Percentiles rank a stretch among this genome's conserved stretches.
Conservation (phyloP, 495 filamentous ascomycete genomes). For the Penicillium maclennaniae region DNA sequence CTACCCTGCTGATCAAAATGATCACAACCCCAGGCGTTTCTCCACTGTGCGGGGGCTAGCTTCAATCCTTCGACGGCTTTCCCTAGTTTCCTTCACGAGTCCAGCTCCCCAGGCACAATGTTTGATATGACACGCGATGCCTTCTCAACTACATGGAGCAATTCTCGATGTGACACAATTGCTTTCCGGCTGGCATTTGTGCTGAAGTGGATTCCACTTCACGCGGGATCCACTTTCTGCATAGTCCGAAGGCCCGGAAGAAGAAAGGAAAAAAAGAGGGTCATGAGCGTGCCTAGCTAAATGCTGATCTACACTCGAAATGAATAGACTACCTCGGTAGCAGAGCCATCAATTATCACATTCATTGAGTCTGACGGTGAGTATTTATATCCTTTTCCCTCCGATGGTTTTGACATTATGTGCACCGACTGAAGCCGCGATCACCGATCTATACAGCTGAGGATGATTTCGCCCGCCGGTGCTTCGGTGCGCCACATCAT, state of each 20-base stretch:
- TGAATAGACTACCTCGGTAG: conserved; percentile 9
- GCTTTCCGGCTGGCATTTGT: too few species aligned
- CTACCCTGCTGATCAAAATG: neutral
- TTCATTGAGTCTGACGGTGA: conserved; percentile 8
- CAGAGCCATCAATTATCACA: conserved; percentile 4
- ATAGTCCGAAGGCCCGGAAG: neutral
- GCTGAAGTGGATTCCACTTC: neutral
- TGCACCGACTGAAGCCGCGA: neutral
- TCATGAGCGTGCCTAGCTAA: neutral
- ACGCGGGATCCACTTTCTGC: neutral
- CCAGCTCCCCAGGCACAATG: neutral
- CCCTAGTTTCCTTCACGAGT: neutral
- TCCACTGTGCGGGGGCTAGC: conserved; percentile 8
- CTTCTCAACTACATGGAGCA: neutral
- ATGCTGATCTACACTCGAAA: conserved; percentile 10
- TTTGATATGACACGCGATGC: neutral
- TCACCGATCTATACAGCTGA: neutral
- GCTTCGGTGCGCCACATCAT: conserved; percentile 14
- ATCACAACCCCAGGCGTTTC: neutral
- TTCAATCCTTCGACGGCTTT: conserved; percentile 1
- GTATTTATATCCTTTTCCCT: conserved; percentile 15
- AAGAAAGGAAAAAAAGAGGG: neutral
- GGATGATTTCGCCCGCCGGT: neutral
- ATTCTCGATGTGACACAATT: neutral
- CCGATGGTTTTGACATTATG: neutral